These are phyloP conservation scores for Cryphonectria carpinicola DNA, from an alignment of 2,329 filamentous ascomycete genomes.

Conservation along the genomic window DNA sequence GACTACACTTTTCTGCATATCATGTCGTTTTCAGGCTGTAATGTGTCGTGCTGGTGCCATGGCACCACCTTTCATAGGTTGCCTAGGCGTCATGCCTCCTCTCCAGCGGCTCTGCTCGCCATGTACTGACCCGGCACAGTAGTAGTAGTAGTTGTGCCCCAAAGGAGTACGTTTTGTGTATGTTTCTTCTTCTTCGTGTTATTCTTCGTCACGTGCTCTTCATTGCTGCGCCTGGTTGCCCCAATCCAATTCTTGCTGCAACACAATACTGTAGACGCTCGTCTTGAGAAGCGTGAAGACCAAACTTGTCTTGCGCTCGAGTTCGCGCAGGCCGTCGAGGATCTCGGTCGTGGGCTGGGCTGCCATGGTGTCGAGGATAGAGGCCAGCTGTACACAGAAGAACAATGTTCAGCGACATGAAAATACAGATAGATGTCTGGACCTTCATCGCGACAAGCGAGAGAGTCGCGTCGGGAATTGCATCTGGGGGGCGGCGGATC, in stretches of 20 bases:
- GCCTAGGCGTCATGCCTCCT: background rate
- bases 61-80: background rate
- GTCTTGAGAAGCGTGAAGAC: slow-evolving; percentile 97
- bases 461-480: background rate
- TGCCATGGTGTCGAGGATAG: slow-evolving; percentile 65
- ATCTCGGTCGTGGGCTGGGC: slow-evolving; percentile 78
- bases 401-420: slow-evolving; percentile 10
- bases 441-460: background rate
- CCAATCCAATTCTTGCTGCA: slow-evolving; percentile 94
- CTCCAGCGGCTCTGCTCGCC: background rate
- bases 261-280: slow-evolving; percentile 96
- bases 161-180: background rate
- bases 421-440: background rate
- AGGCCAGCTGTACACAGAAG: slow-evolving; percentile 55
- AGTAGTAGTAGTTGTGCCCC: background rate
- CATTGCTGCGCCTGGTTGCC: slow-evolving; percentile 52
- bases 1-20: too few species aligned
- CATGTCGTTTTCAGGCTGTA: background rate
- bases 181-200: too few species aligned
- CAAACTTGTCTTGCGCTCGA: slow-evolving; percentile 92
- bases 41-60: background rate
- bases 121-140: background rate
- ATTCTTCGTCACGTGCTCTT: slow-evolving; percentile 30
- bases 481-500: background rate
- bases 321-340: slow-evolving; percentile 79